Conservation (phyloP, 1,284 basidiomycete genomes). For the Calocybe gambosa region DNA sequence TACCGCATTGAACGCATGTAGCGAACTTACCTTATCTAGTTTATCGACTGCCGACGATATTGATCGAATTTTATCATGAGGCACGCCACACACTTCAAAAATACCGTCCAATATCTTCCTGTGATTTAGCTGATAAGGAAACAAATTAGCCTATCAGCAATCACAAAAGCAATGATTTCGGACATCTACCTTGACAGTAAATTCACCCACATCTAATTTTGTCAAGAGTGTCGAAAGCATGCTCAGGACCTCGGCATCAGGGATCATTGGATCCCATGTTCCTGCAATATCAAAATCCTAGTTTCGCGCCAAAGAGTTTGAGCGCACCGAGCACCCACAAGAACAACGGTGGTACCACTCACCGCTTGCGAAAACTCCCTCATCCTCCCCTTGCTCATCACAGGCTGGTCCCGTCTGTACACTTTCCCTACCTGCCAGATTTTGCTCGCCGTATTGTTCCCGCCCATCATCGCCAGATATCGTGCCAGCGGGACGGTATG, state of each 20-base stretch:
- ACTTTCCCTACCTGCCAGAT: slow-evolving; percentile 98
- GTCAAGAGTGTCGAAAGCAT: slow-evolving; percentile 80
- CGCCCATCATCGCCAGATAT: slow-evolving; percentile 92
- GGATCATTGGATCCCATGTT: slow-evolving; percentile 92
- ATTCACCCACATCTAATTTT: slow-evolving; percentile 86
- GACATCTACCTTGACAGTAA: slow-evolving; percentile 78
- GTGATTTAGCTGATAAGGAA: slow-evolving; percentile 75
- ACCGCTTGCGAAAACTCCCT: slow-evolving; percentile 98
- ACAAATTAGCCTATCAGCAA: neutral
- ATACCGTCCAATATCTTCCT: slow-evolving; percentile 97
- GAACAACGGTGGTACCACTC: too few species aligned
- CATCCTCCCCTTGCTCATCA: slow-evolving; percentile 98
- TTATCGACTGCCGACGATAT: slow-evolving; percentile 99
- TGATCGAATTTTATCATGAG: slow-evolving; percentile 84
- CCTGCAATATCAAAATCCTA: slow-evolving; percentile 97
- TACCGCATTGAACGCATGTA: neutral
- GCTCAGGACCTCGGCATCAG: slow-evolving; percentile 89
- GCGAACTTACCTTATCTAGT: slow-evolving; percentile 78
- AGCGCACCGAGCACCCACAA: neutral
- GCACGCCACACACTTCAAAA: slow-evolving; percentile 95
- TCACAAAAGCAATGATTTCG: neutral
- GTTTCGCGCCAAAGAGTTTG: neutral
- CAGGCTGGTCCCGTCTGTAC: slow-evolving; percentile 93
- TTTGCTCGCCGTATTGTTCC: slow-evolving; percentile 61
- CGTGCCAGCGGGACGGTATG: slow-evolving; percentile 96